phyloP scores from a whole-genome alignment of 257 asterid species.

The Ajuga chamaepitys region DNA sequence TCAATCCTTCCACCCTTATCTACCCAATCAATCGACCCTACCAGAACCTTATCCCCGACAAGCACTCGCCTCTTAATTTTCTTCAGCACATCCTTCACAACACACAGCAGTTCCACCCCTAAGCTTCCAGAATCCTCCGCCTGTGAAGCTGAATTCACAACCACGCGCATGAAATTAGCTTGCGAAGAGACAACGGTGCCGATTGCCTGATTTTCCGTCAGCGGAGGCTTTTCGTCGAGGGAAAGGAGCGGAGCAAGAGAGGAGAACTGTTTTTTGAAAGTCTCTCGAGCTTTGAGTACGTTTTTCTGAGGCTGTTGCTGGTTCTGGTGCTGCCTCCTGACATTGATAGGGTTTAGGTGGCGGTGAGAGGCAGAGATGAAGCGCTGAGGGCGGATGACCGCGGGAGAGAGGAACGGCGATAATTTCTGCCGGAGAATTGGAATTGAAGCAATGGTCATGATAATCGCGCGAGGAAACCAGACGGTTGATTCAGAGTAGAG shows the following conservation, averaged over 20 bases:
- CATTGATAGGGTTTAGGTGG: constrained; percentile 35
- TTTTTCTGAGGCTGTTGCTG: constrained; percentile 53
- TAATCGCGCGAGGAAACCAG: not conserved
- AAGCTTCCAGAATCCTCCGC: constrained; percentile 23
- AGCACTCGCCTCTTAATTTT: constrained; percentile 87
- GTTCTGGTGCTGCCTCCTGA: constrained; percentile 41
- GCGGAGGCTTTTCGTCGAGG: constrained; percentile 37
- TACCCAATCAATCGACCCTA: constrained; percentile 83
- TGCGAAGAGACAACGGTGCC: constrained; percentile 85
- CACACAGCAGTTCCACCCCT: constrained; percentile 78
- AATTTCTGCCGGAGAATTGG: constrained; percentile 34
- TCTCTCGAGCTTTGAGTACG: constrained; percentile 67
- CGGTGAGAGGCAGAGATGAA: constrained; percentile 27
- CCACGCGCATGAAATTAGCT: constrained; percentile 96
- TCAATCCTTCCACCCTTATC: constrained; percentile 91
- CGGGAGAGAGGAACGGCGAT: constrained; percentile 30
- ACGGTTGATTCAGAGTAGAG: not conserved
- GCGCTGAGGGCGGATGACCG: constrained; percentile 24
- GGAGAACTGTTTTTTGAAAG: constrained; percentile 52
- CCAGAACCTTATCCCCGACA: constrained; percentile 89
- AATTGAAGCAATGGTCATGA: constrained; percentile 46
- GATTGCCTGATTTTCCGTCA: constrained; percentile 63
- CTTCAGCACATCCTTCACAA: constrained; percentile 87
- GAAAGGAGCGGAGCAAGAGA: constrained; percentile 64
- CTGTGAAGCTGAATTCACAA: constrained; percentile 40